Conservation (phyloP, 106 monocot genomes). For the Dendrobium nobile region DNA sequence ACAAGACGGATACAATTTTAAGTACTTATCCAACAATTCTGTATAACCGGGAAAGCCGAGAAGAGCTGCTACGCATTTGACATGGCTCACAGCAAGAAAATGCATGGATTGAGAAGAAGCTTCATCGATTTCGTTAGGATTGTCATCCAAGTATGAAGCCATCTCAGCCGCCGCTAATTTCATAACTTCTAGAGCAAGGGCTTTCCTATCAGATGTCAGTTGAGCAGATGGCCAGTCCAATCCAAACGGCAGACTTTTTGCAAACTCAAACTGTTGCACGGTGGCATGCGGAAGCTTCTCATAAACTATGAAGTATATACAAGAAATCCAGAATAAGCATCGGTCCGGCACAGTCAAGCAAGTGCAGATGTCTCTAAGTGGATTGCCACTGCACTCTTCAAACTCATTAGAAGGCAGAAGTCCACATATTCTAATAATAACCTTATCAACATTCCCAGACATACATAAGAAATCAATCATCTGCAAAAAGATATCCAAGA, state of each 20-base stretch:
- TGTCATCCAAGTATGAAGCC: constrained; percentile 18
- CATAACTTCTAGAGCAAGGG: constrained; percentile 35
- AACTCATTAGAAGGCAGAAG: constrained; percentile 18
- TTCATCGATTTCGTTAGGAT: constrained; percentile 15
- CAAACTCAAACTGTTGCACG: constrained; percentile 47
- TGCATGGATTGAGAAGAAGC: constrained; percentile 29
- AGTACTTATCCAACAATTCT: constrained; percentile 51
- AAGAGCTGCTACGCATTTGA: constrained; percentile 52
- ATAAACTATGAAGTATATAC: constrained; percentile 53
- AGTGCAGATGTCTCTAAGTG: constrained; percentile 37
- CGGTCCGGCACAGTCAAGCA: constrained; percentile 52
- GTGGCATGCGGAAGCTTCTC: constrained; percentile 64
- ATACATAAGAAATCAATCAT: constrained; percentile 78
- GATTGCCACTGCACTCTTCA: constrained; percentile 10
- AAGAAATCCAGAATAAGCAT: constrained; percentile 79
- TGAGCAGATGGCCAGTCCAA: constrained; percentile 57
- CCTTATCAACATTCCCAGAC: constrained; percentile 52
- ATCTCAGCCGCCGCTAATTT: constrained; percentile 27
- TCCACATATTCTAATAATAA: constrained; percentile 28
- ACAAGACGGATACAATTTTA: constrained; percentile 54
- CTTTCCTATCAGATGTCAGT: constrained; percentile 24
- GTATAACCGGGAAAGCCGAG: constrained; percentile 29
- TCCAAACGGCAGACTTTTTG: constrained; percentile 47
- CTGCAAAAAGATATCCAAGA: constrained; percentile 85
- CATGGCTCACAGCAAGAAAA: constrained; percentile 57